Evolutionary conservation across 495 filamentous ascomycete species (phyloP), one percentile per base, ranked within the genome.

Genomic region (Pseudotulostoma volvatum): DNA sequence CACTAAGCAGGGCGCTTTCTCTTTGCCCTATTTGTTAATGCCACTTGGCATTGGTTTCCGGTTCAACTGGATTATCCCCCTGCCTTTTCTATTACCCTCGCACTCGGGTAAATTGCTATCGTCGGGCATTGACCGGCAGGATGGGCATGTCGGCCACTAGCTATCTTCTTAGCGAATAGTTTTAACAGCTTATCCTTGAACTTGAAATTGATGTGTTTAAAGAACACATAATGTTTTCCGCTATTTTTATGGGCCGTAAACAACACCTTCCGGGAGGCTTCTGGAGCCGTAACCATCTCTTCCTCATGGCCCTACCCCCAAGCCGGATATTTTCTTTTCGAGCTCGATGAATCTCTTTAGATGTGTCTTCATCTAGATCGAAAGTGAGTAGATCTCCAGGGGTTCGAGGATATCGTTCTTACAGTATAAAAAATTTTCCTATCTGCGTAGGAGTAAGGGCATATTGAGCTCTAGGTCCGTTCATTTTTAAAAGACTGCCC

Each of bases 131-230:
- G 23, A 11, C 23, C 23, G 23, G 23, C 23, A 5, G 49, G 42
- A 5, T 46, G 36, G 18, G 46, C 49, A 36, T 48, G 44, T 45
- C 44, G 49, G 21, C 54, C 59, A 19, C 44, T 39, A 16, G 50
- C 40, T 28, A 49, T 35, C 43, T 56, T 63, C 5, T 11, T 11
- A 5, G 5, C 23, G 23, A 5, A 28, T 11, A 28, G 11, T 28
- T 5, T 11, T 11, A 28, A 5, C 23, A 28, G 11, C 11, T 28
- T 28, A 28, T 28, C 23, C 23, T 28, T 28, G 5, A 5, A 5
- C 11, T 28, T 28, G 23, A 28, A 28, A 5, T 5, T 11, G 11
- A 5, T 28, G 23, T 28, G 23, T 28, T 28, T 5, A 11, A 28
- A 43, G 36, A 44, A 25, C 38, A 32, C 21, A 20, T 8, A 14